Evolutionary conservation across 805 yeast genomes (phyloP), one percentile per base, ranked within the genome.

Genomic region (Myxozyma monticola): DNA sequence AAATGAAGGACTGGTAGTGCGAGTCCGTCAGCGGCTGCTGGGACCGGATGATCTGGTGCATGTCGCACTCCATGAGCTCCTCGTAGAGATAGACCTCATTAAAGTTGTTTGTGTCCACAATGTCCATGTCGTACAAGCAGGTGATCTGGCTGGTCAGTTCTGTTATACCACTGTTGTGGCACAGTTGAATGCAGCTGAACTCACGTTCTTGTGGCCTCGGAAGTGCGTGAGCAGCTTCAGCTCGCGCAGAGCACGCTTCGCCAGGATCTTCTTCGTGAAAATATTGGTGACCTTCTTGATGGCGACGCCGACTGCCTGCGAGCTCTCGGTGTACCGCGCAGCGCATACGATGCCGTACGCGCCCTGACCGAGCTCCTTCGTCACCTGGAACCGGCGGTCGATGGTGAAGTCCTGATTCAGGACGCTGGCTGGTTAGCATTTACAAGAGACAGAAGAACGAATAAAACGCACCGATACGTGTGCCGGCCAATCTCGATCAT

Each of bases 271-370:
- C 68, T 90, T 90, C 54, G 87, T 80, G 71, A 93, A 93, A 46
- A 93, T 86, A 71, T 90, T 93, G 43, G 98, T 91, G 61, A 93
- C 91, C 66, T 93, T 93, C 70, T 93, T 93, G 64, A 93, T 89
- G 21, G 99, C 99, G 26, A 93, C 96, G 10, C 83, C 76, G 30
- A 54, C 60, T 5, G 56, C 54, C 42, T 57, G 63, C 24, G 40
- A 30, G 26, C 50, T 37, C 36, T 61, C 64, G 17, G 58, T 47
- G 67, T 89, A 90, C 60, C 83, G 80, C 15, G 99, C 99, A 0
- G 96, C 85, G 64, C 97, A 91, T 4, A 93, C 99, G 3, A 91
- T 84, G 36, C 99, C 99, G 64, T 93, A 93, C 0, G 99, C 98
- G 10, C 99, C 99, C 62, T 93, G 97, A 4, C 99, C 99, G 34